These are phyloP conservation scores for Scopulariopsis brevicaulis DNA, from an alignment of 2,329 filamentous ascomycete genomes.

Conservation along the genomic window DNA sequence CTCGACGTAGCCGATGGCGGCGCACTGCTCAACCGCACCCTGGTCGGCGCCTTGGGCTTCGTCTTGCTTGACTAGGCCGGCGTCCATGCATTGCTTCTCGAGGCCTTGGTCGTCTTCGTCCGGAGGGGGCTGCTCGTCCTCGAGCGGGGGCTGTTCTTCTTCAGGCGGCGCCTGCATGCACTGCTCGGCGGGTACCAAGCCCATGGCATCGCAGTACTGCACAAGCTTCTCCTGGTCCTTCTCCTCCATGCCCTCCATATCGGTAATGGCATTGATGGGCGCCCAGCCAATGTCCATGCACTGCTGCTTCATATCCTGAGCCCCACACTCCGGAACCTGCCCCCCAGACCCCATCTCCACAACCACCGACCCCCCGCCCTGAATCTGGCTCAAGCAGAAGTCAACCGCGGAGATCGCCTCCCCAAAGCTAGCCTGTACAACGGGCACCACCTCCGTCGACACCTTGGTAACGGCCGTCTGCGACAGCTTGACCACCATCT, in stretches of 20 bases:
- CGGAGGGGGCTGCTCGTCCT: background rate
- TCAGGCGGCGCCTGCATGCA: background rate
- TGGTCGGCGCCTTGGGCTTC: conserved; percentile 24
- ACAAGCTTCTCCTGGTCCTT: background rate
- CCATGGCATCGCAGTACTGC: background rate
- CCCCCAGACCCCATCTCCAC: background rate
- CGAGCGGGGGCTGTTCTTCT: too few relatives aligned
- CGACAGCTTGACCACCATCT: background rate
- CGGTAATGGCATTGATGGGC: too few relatives aligned
- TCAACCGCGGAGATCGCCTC: conserved; percentile 2
- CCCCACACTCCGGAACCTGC: background rate
- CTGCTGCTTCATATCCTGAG: background rate
- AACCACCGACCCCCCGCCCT: background rate
- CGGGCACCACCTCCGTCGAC: background rate
- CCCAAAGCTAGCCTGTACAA: background rate
- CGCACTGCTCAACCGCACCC: conserved; percentile 8
- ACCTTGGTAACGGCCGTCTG: background rate
- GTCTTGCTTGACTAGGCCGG: conserved; percentile 18
- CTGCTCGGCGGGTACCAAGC: background rate
- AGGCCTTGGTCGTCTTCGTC: background rate
- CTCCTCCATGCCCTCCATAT: background rate
- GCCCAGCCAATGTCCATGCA: background rate
- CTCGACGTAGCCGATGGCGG: conserved; percentile 40
- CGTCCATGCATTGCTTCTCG: conserved; percentile 1
- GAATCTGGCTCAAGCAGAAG: background rate